Base-by-base conservation (phyloP, 352 stramenopile species). In the Phytopythium sindhum region DNA sequence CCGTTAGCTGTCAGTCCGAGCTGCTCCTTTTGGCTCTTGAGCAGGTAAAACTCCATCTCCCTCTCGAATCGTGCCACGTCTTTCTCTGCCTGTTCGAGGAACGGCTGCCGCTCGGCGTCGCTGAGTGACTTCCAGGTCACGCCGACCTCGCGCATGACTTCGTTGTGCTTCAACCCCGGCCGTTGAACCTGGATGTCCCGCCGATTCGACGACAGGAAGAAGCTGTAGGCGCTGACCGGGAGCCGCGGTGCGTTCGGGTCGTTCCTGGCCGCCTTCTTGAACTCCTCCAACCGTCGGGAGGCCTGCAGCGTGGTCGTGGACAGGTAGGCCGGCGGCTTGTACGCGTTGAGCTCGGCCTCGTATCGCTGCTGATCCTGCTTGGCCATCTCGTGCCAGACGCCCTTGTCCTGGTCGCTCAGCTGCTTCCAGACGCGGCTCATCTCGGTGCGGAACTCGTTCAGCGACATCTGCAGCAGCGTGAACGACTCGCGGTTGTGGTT, bases 401-500 rank as follows among this genome's bases (percentile, higher is more conserved):
- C 67, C 50, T 86, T 87, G 48, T 78, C 75, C n/a, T 63, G 59
- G 53, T 73, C 61, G 28, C 54, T 64, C 52, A 89, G 72, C 24
- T 69, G 68, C 23, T 70, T 78, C 79, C 81, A 89, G 12, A 87
- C 44, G 41, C 72, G 62, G 39, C 77, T 75, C 73, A 88, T 87
- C 56, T 88, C 81, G 24, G 72, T 65, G 21, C 68, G 75, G 41
- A 89, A 86, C 53, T 79, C 78, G 26, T 86, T 83, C 39, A 81
- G 67, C 26, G 80, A 76, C 69, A 88, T 81, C 45, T 75, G 73
- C 14, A 84, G 56, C 15, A 86, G 71, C 42, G 69, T 64, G 29
- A 89, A 81, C 37, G 70, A 84, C 62, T 84, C 74, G 19, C 74
- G 76, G 29, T 88, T 81, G 58, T 84, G 73, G 28, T 63, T 71